phyloP scores from a whole-genome alignment of 805 yeast species.

The Yarrowia sp. region DNA sequence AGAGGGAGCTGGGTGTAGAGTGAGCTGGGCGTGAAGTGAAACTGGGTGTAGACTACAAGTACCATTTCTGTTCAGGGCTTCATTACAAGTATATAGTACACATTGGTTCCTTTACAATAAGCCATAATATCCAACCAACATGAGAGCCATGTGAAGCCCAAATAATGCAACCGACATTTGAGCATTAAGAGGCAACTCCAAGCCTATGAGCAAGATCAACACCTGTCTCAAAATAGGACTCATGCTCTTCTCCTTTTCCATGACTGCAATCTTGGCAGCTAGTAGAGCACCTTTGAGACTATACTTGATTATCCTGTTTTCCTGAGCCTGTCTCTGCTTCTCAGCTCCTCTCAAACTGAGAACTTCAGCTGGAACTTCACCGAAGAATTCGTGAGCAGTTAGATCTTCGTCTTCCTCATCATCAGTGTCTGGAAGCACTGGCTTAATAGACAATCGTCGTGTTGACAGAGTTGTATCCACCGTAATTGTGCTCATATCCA shows the following conservation, averaged over 20 bases:
- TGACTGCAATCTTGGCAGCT: not conserved
- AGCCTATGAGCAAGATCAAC: conserved; percentile 1
- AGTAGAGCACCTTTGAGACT: conserved; percentile 7
- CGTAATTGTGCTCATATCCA: conserved; percentile 1
- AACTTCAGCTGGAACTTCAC: not conserved
- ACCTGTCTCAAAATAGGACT: conserved; percentile 12
- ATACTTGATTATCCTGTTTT: conserved; percentile 16
- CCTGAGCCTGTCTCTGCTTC: conserved; percentile 2
- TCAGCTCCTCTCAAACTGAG: not conserved
- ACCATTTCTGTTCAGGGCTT: too few relatives aligned
- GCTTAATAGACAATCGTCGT: conserved; percentile 18
- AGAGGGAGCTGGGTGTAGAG: too few relatives aligned
- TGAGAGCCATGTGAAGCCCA: conserved; percentile 2
- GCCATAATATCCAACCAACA: conserved; percentile 22
- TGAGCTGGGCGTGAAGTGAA: too few relatives aligned
- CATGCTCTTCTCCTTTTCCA: conserved; percentile 4
- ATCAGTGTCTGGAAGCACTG: not conserved
- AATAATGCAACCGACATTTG: conserved; percentile 5
- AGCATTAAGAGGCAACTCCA: conserved; percentile 10
- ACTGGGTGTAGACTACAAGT: too few relatives aligned
- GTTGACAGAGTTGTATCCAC: not conserved
- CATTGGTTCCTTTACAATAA: not conserved
- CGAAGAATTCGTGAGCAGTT: not conserved
- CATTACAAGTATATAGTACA: too few relatives aligned
- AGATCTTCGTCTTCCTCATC: conserved; percentile 4